Conservation (phyloP, 2,329 filamentous ascomycete genomes). For the Colletotrichum abscissum region DNA sequence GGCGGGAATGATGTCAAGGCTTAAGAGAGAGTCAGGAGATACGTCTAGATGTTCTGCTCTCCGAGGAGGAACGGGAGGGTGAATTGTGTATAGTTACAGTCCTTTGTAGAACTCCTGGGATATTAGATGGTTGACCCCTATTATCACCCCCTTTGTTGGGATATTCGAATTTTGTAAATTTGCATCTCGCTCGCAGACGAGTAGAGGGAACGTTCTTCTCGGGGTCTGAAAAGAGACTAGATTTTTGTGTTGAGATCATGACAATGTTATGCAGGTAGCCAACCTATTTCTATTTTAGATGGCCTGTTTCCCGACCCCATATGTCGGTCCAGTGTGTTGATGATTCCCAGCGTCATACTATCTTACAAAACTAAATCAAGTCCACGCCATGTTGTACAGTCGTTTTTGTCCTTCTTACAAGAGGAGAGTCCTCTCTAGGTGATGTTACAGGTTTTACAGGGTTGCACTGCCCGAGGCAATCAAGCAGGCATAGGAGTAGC, state of each 20-base stretch:
- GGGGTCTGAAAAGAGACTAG: neutral
- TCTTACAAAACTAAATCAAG: neutral
- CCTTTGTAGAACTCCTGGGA: neutral
- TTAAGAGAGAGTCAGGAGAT: neutral
- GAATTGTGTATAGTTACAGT: neutral
- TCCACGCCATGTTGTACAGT: neutral
- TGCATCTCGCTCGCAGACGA: neutral
- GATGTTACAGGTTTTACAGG: neutral
- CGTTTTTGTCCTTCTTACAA: neutral
- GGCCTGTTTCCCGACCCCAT: neutral
- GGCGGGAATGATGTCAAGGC: neutral
- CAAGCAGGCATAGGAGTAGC: neutral
- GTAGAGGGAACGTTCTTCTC: neutral
- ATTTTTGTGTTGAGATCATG: neutral
- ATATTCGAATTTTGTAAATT: neutral
- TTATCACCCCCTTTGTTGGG: neutral
- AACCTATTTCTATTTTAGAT: no score
- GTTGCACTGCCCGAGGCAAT: neutral
- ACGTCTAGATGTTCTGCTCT: neutral
- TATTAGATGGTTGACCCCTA: neutral
- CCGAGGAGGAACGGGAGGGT: neutral
- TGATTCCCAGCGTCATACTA: neutral
- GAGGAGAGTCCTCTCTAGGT: neutral
- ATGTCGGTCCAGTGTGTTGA: neutral
- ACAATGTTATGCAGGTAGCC: neutral